Evolutionary conservation across 2,329 filamentous ascomycete species (phyloP).

Genomic region (Colletotrichum sansevieriae): DNA sequence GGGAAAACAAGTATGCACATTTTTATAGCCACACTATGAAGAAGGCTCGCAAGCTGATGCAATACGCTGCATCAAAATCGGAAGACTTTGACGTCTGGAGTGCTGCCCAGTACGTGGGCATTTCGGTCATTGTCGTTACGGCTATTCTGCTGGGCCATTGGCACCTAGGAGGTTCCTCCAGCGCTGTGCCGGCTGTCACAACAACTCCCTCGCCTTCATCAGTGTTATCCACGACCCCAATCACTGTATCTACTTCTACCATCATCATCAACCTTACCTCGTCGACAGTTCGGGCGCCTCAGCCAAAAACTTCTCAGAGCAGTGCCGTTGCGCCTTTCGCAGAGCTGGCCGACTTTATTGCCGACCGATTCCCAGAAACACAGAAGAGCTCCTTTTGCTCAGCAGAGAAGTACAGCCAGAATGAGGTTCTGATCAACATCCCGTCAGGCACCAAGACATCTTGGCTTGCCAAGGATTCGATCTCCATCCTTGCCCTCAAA

Average conservation of each 20-base stretch:
- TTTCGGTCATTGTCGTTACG: conserved; percentile 19
- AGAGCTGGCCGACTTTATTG: conserved; percentile 58
- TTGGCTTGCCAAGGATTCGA: conserved; percentile 69
- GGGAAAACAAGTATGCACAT: neutral
- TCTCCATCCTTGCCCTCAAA: conserved; percentile 67
- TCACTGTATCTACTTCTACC: conserved; percentile 45
- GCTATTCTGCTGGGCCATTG: conserved; percentile 23
- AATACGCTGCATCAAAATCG: neutral
- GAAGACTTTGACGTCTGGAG: conserved; percentile 28
- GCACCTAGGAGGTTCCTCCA: conserved; percentile 16
- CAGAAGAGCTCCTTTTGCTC: conserved; percentile 57
- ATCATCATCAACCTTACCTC: conserved; percentile 55
- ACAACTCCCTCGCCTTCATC: conserved; percentile 7
- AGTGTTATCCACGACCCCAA: conserved; percentile 4
- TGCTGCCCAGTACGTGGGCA: conserved; percentile 10
- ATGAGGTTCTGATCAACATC: conserved; percentile 68
- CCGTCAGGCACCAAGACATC: conserved; percentile 62
- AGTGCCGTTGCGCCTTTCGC: conserved; percentile 52
- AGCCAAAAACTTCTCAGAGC: conserved; percentile 46
- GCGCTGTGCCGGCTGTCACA: conserved; percentile 13
- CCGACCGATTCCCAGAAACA: conserved; percentile 50
- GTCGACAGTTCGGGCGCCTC: conserved; percentile 50
- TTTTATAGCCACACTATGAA: conserved; percentile 17
- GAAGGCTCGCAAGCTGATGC: conserved; percentile 4
- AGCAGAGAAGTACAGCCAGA: conserved; percentile 59